phyloP scores from a whole-genome alignment of 192 early-diverging fungal genomes.

The Ambispora gerdemannii region DNA sequence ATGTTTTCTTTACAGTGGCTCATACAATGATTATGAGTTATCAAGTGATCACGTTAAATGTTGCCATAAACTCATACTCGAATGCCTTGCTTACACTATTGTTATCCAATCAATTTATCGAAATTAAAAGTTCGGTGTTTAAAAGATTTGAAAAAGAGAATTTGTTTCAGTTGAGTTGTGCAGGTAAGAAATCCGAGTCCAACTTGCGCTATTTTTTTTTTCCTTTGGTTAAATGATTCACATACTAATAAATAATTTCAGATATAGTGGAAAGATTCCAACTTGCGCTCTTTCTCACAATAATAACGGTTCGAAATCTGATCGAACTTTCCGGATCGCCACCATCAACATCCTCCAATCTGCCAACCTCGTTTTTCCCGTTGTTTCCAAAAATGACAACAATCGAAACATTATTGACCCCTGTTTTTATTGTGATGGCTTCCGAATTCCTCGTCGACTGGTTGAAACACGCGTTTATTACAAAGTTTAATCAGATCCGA shows the following conservation, averaged over 20 bases:
- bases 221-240: too few relatives aligned
- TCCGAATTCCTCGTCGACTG: slow-evolving; percentile 95
- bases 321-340: slow-evolving; percentile 79
- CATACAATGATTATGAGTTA: slow-evolving; percentile 93
- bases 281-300: slow-evolving; percentile 77
- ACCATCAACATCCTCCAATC: slow-evolving; percentile 56
- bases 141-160: slow-evolving; percentile 97
- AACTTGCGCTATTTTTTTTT: too few relatives aligned
- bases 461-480: slow-evolving; percentile 98
- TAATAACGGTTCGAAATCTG: slow-evolving; percentile 88
- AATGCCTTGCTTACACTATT: slow-evolving; percentile 91
- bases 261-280: slow-evolving; percentile 98
- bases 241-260: too few relatives aligned
- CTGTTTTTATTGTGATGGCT: slow-evolving; percentile 78
- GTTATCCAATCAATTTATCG: slow-evolving; percentile 96
- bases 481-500: slow-evolving; percentile 93
- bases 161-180: slow-evolving; percentile 91
- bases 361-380: slow-evolving; percentile 60
- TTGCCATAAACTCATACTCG: slow-evolving; percentile 94
- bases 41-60: slow-evolving; percentile 94
- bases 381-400: slow-evolving; percentile 63
- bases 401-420: slow-evolving; percentile 68
- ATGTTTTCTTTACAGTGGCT: too few relatives aligned
- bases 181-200: slow-evolving; percentile 53
- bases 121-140: slow-evolving; percentile 96